A percentile compares a stretch with the other conserved stretches of the same genome.
Conservation (phyloP, 2,329 filamentous ascomycete species). For the Fusarium ramigenum region DNA sequence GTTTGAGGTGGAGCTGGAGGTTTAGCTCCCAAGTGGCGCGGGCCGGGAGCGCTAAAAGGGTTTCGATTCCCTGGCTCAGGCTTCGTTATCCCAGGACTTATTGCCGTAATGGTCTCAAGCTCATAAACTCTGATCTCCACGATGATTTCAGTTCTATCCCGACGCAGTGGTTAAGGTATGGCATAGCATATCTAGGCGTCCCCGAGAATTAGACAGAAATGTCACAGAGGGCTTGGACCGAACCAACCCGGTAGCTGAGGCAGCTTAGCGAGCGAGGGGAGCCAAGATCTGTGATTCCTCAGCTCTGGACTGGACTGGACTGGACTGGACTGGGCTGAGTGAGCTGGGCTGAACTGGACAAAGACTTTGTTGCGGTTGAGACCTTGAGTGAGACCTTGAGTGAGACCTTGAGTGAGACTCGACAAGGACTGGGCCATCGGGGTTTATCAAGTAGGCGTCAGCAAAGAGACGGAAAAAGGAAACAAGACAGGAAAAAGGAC, state of each 20-base stretch:
- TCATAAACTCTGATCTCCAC: conserved; percentile 7
- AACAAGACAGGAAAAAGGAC: background rate
- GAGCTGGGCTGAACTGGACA: background rate
- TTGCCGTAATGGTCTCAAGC: conserved; percentile 8
- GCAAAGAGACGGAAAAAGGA: background rate
- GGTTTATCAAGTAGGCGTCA: conserved; percentile 6
- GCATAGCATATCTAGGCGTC: conserved; percentile 2
- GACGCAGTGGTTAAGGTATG: conserved; percentile 19
- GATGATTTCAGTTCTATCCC: conserved; percentile 16
- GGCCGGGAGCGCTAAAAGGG: conserved; percentile 35
- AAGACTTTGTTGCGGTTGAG: conserved; percentile 3
- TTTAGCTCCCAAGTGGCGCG: conserved; percentile 33
- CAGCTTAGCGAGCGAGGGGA: background rate
- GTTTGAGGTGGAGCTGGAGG: conserved; percentile 16
- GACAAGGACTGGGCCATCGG: conserved; percentile 11
- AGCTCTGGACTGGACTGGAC: background rate
- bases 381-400: conserved; percentile 1
- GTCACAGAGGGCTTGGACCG: background rate
- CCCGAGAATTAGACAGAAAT: conserved; percentile 1
- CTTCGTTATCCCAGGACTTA: conserved; percentile 7
- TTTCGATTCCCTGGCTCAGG: conserved; percentile 19
- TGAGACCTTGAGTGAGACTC: background rate
- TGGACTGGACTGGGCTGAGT: background rate
- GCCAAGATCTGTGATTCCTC: background rate
- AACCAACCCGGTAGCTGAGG: conserved; percentile 13